Base-by-base conservation (phyloP, 148 eudicot genomes). In the Rhododendron molle region DNA sequence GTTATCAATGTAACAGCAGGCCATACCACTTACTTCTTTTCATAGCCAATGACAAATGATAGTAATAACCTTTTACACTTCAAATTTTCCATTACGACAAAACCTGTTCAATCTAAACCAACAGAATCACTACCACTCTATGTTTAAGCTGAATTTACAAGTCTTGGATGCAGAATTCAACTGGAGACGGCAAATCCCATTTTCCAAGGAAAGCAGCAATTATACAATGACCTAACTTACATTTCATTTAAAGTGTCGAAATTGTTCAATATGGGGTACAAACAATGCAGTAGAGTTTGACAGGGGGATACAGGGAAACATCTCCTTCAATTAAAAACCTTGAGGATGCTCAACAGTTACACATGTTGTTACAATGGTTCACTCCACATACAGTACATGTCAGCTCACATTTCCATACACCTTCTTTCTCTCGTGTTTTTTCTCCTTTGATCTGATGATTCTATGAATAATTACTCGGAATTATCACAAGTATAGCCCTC, bases 311-410 rank as follows among this genome's bases (percentile, higher is more conserved):
- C 73, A 32, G 49, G 77, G 80, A 85, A 86, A 78, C 72, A 83
- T 46, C 88, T 86, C 86, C 86, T 86, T 83, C 79, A 38, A 81
- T 85, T 81, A 89, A 83, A 91, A 89, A 72, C 82, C 82, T 30
- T 82, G 92, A 79, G 91, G 89, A 90, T 88, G 87, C 85, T 86
- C 84, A 23, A 86, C 81, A 83, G 86, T 86, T 86, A 89, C 87
- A 78, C 81, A 46, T 65, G 86, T 12, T 65, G 86, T 84, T 90
- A 91, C 89, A 89, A 23, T 83, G 62, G 26, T 47, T 10, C 52
- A 76, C 12, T n/a, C 34, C 47, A 87, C 67, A 80, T 73, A 40
- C 44, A 40, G 44, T 40, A 71, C 71, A 83, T 80, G 52, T 58
- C 87, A 62, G 83, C 72, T 85, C 78, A 62, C 81, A 54, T 79